Evolutionary conservation across 495 filamentous ascomycete genomes (phyloP).

Genomic region (Lophiostoma macrostomum): DNA sequence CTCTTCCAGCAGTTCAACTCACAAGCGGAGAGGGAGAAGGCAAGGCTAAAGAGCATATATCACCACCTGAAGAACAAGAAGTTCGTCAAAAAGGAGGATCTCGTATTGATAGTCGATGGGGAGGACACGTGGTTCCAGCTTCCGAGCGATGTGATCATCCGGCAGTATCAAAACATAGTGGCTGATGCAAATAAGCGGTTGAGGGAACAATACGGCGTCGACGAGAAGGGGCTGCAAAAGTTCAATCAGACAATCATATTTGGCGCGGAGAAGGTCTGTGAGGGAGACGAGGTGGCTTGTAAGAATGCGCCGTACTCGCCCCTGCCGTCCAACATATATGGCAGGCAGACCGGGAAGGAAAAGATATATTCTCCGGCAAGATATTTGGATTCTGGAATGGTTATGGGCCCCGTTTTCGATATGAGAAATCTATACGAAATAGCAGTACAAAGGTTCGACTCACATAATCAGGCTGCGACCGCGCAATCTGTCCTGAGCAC

Average conservation of each 20-base stretch:
- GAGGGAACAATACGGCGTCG: conserved; percentile 43
- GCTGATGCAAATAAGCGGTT: conserved; percentile 50
- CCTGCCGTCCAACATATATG: conserved; percentile 57
- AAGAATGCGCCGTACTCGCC: conserved; percentile 54
- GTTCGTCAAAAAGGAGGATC: conserved; percentile 54
- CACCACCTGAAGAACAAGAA: conserved; percentile 52
- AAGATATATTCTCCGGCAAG: conserved; percentile 46
- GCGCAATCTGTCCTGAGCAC: conserved; percentile 36
- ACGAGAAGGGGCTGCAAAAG: conserved; percentile 37
- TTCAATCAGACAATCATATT: conserved; percentile 60
- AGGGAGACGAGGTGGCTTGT: conserved; percentile 51
- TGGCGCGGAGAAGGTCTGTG: conserved; percentile 58
- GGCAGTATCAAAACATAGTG: conserved; percentile 52
- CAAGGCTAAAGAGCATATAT: conserved; percentile 49
- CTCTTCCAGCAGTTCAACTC: conserved; percentile 45
- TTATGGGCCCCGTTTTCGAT: conserved; percentile 38
- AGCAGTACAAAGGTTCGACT: conserved; percentile 27
- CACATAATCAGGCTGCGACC: conserved; percentile 17
- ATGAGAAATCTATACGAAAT: conserved; percentile 31
- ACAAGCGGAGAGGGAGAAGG: conserved; percentile 15
- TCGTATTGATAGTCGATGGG: conserved; percentile 59
- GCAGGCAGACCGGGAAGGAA: conserved; percentile 52
- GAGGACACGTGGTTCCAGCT: conserved; percentile 61
- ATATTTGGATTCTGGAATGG: conserved; percentile 42
- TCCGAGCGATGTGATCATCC: conserved; percentile 56